Conservation (phyloP, 2,329 filamentous ascomycete species). For the Monilinia polystroma region DNA sequence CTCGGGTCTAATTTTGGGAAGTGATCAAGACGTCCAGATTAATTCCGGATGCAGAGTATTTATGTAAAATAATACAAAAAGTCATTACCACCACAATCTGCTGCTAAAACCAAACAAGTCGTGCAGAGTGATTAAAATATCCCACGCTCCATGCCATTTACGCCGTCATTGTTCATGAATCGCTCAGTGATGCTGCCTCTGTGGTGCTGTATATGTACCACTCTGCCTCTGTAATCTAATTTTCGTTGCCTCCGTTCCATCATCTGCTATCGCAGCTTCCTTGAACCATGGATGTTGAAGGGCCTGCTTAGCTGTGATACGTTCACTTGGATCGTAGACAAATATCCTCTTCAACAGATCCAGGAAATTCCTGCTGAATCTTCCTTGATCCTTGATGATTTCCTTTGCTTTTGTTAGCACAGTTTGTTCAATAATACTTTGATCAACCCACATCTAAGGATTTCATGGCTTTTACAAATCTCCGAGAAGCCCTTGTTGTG, state of each 20-base stretch:
- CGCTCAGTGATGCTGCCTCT: slow-evolving; percentile 34
- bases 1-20: slow-evolving; percentile 21
- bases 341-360: slow-evolving; percentile 67
- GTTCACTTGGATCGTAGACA: slow-evolving; percentile 63
- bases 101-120: slow-evolving; percentile 25
- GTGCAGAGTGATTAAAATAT: slow-evolving; percentile 30
- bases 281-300: slow-evolving; percentile 68
- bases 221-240: slow-evolving; percentile 47
- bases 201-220: slow-evolving; percentile 26
- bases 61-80: slow-evolving; percentile 24
- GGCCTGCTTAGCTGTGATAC: slow-evolving; percentile 66
- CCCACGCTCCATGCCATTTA: slow-evolving; percentile 31
- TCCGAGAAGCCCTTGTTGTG: slow-evolving; percentile 61
- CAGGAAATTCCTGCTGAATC: slow-evolving; percentile 61
- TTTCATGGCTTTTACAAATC: slow-evolving; percentile 74
- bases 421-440: not conserved
- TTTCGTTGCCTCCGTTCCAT: slow-evolving; percentile 66
- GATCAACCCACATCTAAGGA: slow-evolving; percentile 54
- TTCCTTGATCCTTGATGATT: slow-evolving; percentile 60
- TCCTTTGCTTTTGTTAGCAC: slow-evolving; percentile 49
- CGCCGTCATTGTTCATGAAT: slow-evolving; percentile 39
- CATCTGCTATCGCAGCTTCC: slow-evolving; percentile 60
- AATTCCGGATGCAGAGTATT: slow-evolving; percentile 22
- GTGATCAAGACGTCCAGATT: slow-evolving; percentile 22
- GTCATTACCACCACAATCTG: slow-evolving; percentile 25